These are phyloP conservation scores for Saccharomyces mikatae DNA, from an alignment of 805 yeast species.

Conservation along the genomic window DNA sequence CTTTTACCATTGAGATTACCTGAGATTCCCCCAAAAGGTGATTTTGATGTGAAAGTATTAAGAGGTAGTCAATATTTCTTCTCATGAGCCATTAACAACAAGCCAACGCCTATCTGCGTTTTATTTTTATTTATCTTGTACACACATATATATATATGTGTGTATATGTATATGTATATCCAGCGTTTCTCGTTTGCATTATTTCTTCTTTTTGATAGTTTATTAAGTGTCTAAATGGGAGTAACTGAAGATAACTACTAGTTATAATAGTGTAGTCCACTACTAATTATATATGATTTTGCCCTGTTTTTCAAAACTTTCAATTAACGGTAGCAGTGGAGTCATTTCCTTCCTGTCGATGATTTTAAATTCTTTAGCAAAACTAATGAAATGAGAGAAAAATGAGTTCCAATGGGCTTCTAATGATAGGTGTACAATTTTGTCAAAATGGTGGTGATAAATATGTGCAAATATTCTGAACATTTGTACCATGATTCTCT, in stretches of 20 bases:
- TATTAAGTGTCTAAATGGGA: background rate
- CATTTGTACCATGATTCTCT: constrained; percentile 84
- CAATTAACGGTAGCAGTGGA: constrained; percentile 72
- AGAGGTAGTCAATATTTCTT: constrained; percentile 77
- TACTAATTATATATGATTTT: constrained; percentile 42
- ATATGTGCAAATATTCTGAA: constrained; percentile 93
- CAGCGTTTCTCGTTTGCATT: background rate
- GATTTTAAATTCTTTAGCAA: constrained; percentile 74
- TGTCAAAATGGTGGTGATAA: constrained; percentile 90
- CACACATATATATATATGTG: background rate
- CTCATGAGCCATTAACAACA: constrained; percentile 15
- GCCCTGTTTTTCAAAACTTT: constrained; percentile 76
- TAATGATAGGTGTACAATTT: constrained; percentile 77
- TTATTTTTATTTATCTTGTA: background rate
- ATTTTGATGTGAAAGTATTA: constrained; percentile 69
- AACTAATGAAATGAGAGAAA: constrained; percentile 87
- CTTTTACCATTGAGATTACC: constrained; percentile 68
- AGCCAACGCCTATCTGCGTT: background rate
- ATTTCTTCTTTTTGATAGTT: background rate
- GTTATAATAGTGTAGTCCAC: background rate
- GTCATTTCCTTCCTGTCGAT: constrained; percentile 71
- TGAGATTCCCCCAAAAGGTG: constrained; percentile 68
- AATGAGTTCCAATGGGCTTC: constrained; percentile 98
- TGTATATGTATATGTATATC: background rate
- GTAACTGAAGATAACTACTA: background rate